These are phyloP conservation scores for Tuber brumale DNA, from an alignment of 495 filamentous ascomycete species.

Conservation along the genomic window DNA sequence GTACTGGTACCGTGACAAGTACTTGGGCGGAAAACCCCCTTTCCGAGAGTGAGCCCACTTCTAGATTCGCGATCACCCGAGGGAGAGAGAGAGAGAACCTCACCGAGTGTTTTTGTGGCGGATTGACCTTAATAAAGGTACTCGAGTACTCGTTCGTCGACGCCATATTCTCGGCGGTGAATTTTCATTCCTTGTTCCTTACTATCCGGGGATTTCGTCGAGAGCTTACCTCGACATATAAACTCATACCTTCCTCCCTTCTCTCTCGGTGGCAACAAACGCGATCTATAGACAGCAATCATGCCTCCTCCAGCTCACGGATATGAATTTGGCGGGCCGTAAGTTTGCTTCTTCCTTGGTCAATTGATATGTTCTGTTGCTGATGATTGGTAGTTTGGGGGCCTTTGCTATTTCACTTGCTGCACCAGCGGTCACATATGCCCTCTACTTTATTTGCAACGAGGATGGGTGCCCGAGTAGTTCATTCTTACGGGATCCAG, in stretches of 20 bases:
- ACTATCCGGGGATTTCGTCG: background rate
- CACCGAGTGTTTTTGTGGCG: background rate
- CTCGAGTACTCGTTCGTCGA: background rate
- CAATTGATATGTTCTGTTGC: slow-evolving; percentile 19
- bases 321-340: slow-evolving; percentile 88
- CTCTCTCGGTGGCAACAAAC: background rate
- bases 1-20: too few species aligned
- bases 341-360: slow-evolving; percentile 46
- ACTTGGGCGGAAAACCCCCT: background rate
- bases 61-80: background rate
- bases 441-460: slow-evolving; percentile 79
- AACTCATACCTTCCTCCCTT: background rate
- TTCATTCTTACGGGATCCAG: slow-evolving; percentile 69
- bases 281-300: background rate
- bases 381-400: slow-evolving; percentile 56
- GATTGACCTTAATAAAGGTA: background rate
- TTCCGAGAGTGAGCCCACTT: background rate
- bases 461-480: slow-evolving; percentile 89
- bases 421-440: slow-evolving; percentile 67
- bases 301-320: slow-evolving; percentile 41
- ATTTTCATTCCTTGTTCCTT: background rate
- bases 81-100: background rate
- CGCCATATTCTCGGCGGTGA: background rate
- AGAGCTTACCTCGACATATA: background rate
- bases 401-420: slow-evolving; percentile 67